Evolutionary conservation across 2,329 filamentous ascomycete genomes (phyloP), one percentile per base, ranked within the genome.

Genomic region (Sporothrix pseudoabietina): DNA sequence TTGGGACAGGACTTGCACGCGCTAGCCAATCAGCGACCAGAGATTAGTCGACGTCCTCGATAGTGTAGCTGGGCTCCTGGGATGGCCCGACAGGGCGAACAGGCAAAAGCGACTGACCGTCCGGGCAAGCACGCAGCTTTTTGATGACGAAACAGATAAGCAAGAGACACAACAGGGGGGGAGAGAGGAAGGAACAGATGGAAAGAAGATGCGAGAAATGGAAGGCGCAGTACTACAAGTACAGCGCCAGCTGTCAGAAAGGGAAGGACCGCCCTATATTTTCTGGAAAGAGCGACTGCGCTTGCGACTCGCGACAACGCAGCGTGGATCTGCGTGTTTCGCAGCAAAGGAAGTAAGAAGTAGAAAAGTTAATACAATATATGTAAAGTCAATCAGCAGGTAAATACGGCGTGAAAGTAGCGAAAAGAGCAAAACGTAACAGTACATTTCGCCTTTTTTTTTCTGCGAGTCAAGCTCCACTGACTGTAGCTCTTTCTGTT

Each of bases 1-100:
- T 69, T 66, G 61, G 61, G 61, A 66, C 49, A 69, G 49, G 52
- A 57, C 68, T 41, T 57, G 68, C 68, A 39, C 19, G n/a, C 26
- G 9, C 39, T 6, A 54, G 57, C 69, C 69, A 71, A 71, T 71
- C 69, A 71, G 39, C 1, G 2, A 1, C 26, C 55, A 39, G 2
- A 41, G 44, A 54, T 63, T 71, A 63, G 57, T 65, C 54, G 9
- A 57, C 3, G 30, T 39, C n/a, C 10, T 32, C 52, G 35, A 35
- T 35, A 35, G 35, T 35, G 35, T 35, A 35, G 35, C n/a, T 54
- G 19, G 8, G 26, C 26, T 26, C 26, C 26, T 26, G 52, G 52
- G 52, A 22, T 55, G 52, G 52, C 52, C 52, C 2, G 52, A 22
- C 52, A 55, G 52, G 22, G 49, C 22, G n/a, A 54, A 9, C 52